Percentiles rank a stretch among this genome's conserved stretches.
These are phyloP conservation scores for Cyberlindnera galapagoensis DNA, from an alignment of 805 yeast genomes.

Conservation along the genomic window DNA sequence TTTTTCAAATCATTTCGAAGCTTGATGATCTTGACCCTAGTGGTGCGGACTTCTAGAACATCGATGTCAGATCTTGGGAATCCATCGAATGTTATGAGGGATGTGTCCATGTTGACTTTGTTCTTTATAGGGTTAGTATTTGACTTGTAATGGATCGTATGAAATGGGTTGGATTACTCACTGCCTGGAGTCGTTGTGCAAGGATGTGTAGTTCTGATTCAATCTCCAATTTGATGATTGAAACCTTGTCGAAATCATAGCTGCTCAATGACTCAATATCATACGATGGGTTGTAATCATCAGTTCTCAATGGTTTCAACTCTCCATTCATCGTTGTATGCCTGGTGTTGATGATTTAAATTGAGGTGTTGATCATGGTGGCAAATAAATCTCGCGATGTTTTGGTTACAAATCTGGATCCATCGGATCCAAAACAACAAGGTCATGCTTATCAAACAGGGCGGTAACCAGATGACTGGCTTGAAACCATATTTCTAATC, in stretches of 20 bases:
- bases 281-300: constrained; percentile 10
- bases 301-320: constrained; percentile 8
- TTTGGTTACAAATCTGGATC: not conserved
- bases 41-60: constrained; percentile 57
- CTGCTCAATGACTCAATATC: constrained; percentile 3
- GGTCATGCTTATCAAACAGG: no score
- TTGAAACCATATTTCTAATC: no score
- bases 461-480: no score
- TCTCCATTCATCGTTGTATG: constrained; percentile 11
- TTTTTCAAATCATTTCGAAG: constrained; percentile 61
- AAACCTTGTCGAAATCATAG: constrained; percentile 6
- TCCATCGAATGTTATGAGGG: constrained; percentile 66
- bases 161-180: constrained; percentile 1
- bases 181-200: constrained; percentile 24
- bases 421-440: not conserved
- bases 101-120: constrained; percentile 55
- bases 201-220: constrained; percentile 9
- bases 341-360: no score
- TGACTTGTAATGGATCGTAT: no score
- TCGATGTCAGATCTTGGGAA: constrained; percentile 84
- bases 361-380: no score
- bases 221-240: constrained; percentile 11
- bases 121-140: constrained; percentile 25
- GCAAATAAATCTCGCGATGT: no score
- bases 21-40: constrained; percentile 59